phyloP scores from a whole-genome alignment of 768 basidiomycete species.

The Boletus subcaerulescens region DNA sequence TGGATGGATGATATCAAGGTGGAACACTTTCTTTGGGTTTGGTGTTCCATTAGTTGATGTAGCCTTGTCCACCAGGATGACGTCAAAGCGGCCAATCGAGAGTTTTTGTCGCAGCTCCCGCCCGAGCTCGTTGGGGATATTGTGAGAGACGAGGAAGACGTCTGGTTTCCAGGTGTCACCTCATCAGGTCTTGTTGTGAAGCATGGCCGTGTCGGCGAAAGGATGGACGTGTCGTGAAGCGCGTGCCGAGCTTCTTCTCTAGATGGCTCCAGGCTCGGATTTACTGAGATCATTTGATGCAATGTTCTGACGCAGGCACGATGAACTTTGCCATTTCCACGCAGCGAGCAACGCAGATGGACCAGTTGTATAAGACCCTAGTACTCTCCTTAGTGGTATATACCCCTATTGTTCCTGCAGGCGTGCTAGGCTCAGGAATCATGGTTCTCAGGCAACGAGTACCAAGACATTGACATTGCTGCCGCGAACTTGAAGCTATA shows the following conservation, averaged over 20 bases:
- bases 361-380: no score
- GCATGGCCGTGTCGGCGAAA: neutral
- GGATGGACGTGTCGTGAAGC: constrained; percentile 19
- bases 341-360: no score
- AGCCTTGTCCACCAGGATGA: constrained; percentile 18
- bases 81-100: constrained; percentile 37
- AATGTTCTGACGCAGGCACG: no score
- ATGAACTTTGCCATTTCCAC: no score
- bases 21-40: neutral
- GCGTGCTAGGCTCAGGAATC: no score
- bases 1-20: constrained; percentile 34
- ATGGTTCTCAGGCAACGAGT: no score
- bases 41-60: neutral
- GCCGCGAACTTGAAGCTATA: no score
- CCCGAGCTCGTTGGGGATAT: constrained; percentile 29
- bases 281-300: no score
- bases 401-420: no score
- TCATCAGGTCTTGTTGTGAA: neutral
- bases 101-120: constrained; percentile 35
- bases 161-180: neutral
- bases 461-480: no score
- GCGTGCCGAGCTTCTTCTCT: neutral
- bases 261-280: no score
- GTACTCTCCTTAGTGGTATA: no score
- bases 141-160: constrained; percentile 11